A percentile compares a stretch with the other conserved stretches of the same genome.
Evolutionary conservation across 2,329 filamentous ascomycete genomes (phyloP).

Genomic region (Fusarium scirpi): DNA sequence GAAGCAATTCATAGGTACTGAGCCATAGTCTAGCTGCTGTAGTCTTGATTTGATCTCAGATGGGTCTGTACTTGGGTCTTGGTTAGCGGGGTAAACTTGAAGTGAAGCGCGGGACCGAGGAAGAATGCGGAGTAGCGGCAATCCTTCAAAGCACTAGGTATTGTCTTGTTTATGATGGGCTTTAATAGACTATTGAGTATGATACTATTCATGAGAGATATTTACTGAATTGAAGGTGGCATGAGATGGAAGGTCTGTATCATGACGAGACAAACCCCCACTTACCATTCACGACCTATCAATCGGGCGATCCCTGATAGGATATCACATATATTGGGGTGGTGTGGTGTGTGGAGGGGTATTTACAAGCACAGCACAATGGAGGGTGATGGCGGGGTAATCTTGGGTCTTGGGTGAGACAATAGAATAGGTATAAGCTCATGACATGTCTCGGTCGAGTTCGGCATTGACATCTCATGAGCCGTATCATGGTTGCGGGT

Average conservation of each 20-base stretch:
- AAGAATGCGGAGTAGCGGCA: constrained; percentile 29
- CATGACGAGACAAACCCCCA: constrained; percentile 22
- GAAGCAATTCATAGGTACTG: constrained; percentile 22
- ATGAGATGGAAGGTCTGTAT: constrained; percentile 16
- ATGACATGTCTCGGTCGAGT: constrained; percentile 18
- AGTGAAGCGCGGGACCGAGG: constrained; percentile 10
- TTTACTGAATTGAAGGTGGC: neutral
- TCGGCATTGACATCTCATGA: constrained; percentile 36
- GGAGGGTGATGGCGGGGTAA: constrained; percentile 26
- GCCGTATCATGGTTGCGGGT: constrained; percentile 29
- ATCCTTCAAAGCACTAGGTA: neutral
- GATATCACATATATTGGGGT: neutral
- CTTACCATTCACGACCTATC: constrained; percentile 27
- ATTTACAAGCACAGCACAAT: constrained; percentile 15
- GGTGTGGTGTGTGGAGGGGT: constrained; percentile 34
- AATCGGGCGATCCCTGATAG: constrained; percentile 11
- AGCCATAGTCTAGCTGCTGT: constrained; percentile 11
- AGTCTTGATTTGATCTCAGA: constrained; percentile 14
- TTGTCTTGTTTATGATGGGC: neutral
- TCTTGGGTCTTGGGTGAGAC: neutral
- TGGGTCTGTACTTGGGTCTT: constrained; percentile 11
- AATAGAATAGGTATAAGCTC: constrained; percentile 3
- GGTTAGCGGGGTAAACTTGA: constrained; percentile 42
- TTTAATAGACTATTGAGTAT: neutral
- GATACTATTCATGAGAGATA: neutral